Percentiles rank a stretch among this genome's conserved stretches.
Evolutionary conservation across 2,329 filamentous ascomycete genomes (phyloP).

Genomic region (Sclerotinia spermophila): DNA sequence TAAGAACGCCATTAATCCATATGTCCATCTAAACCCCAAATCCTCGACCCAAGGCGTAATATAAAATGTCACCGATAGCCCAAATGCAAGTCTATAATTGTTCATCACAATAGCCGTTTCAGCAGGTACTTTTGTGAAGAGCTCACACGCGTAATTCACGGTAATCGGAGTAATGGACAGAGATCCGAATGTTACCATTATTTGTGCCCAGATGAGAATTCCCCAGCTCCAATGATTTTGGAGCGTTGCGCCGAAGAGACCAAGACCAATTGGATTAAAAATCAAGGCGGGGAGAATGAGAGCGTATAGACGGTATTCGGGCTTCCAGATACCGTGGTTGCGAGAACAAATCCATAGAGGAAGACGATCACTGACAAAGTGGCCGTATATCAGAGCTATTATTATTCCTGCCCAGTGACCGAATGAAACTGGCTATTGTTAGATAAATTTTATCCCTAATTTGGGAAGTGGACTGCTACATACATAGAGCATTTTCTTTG

Average conservation of each 20-base stretch:
- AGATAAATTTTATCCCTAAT: background rate
- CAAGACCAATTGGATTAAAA: slow-evolving; percentile 37
- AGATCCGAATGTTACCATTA: slow-evolving; percentile 40
- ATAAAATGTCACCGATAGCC: slow-evolving; percentile 41
- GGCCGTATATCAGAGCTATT: slow-evolving; percentile 39
- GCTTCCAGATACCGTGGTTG: slow-evolving; percentile 36
- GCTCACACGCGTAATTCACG: slow-evolving; percentile 31
- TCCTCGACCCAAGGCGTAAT: slow-evolving; percentile 40
- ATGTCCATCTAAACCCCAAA: slow-evolving; percentile 41
- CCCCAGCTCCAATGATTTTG: slow-evolving; percentile 42
- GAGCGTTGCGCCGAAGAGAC: slow-evolving; percentile 41
- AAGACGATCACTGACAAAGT: slow-evolving; percentile 41
- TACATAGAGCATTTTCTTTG: slow-evolving; percentile 39
- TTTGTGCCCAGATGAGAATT: slow-evolving; percentile 41
- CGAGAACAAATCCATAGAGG: slow-evolving; percentile 34
- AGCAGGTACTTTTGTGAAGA: slow-evolving; percentile 39
- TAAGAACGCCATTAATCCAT: slow-evolving; percentile 43
- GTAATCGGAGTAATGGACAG: slow-evolving; percentile 22
- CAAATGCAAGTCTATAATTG: slow-evolving; percentile 39
- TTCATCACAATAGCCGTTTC: slow-evolving; percentile 40
- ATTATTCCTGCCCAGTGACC: slow-evolving; percentile 42
- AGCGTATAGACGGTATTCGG: slow-evolving; percentile 41
- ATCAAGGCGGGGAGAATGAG: slow-evolving; percentile 36
- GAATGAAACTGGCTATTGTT: slow-evolving; percentile 38
- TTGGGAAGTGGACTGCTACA: background rate